Evolutionary conservation across 2,329 filamentous ascomycete species (phyloP).

Genomic region (Penicillium sp.): DNA sequence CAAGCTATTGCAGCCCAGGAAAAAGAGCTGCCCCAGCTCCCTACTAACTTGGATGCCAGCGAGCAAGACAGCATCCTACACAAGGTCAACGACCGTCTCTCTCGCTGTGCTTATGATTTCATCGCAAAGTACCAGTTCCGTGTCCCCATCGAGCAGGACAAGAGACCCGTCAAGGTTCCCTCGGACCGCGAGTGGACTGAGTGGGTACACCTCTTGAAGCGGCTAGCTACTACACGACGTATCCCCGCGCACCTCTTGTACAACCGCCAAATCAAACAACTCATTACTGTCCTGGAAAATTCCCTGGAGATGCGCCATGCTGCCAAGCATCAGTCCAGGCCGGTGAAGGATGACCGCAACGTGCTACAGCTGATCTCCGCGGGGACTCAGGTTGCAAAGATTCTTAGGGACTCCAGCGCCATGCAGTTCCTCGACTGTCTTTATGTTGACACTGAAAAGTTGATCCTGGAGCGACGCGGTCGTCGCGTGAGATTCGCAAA

Average conservation of each 20-base stretch:
- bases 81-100: slow-evolving; percentile 79
- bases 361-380: slow-evolving; percentile 84
- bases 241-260: slow-evolving; percentile 82
- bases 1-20: slow-evolving; percentile 74
- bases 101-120: slow-evolving; percentile 85
- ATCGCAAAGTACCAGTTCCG: slow-evolving; percentile 89
- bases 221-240: slow-evolving; percentile 78
- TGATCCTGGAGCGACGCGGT: slow-evolving; percentile 65
- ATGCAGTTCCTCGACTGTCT: slow-evolving; percentile 80
- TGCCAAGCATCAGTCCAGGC: slow-evolving; percentile 77
- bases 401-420: slow-evolving; percentile 77
- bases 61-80: slow-evolving; percentile 80
- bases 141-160: slow-evolving; percentile 78
- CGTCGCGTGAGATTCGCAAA: slow-evolving; percentile 39
- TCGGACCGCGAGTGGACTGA: slow-evolving; percentile 86
- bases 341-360: slow-evolving; percentile 84
- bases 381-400: slow-evolving; percentile 82
- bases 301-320: slow-evolving; percentile 84
- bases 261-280: slow-evolving; percentile 87
- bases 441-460: slow-evolving; percentile 77
- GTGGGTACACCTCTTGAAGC: slow-evolving; percentile 85
- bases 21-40: slow-evolving; percentile 75
- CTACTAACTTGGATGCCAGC: slow-evolving; percentile 76
- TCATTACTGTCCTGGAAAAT: slow-evolving; percentile 85
- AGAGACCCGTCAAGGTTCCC: slow-evolving; percentile 71